Conservation (phyloP, 2,329 filamentous ascomycete genomes). For the Penicillium freii region DNA sequence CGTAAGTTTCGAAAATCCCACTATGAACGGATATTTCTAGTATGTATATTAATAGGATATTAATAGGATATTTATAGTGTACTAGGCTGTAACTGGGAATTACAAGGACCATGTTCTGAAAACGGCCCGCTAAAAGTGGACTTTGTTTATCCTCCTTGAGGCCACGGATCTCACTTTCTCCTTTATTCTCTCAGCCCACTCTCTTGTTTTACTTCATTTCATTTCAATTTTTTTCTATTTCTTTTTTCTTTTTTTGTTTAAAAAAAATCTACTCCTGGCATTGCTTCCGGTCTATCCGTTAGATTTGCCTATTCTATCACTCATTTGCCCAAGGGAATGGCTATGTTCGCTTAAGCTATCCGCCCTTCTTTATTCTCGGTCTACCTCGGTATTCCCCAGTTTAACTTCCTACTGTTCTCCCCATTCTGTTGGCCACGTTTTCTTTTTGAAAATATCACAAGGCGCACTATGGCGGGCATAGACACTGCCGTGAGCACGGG, state of each 20-base stretch:
- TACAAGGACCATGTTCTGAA: constrained; percentile 17
- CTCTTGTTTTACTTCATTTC: constrained; percentile 12
- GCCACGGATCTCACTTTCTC: constrained; percentile 20
- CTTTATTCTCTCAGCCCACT: constrained; percentile 5
- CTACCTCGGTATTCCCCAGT: background rate
- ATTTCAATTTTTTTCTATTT: constrained; percentile 7
- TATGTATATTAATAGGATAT: background rate
- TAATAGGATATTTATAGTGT: background rate
- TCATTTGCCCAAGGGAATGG: constrained; percentile 15
- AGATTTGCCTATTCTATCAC: constrained; percentile 7
- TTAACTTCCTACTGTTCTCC: background rate
- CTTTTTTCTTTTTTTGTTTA: background rate
- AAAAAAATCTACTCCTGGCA: background rate
- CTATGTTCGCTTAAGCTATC: constrained; percentile 21
- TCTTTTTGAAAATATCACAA: background rate
- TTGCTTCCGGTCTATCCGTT: constrained; percentile 8
- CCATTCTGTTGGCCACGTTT: background rate
- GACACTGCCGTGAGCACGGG: constrained; percentile 38
- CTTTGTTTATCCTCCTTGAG: constrained; percentile 23
- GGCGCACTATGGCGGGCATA: constrained; percentile 31
- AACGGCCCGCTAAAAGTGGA: constrained; percentile 24
- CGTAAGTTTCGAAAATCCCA: background rate
- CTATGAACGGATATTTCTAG: background rate
- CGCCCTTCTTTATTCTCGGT: background rate
- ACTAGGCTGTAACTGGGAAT: background rate